Base-by-base conservation (phyloP, 805 yeast genomes). In the Blastobotrys muscicola region DNA sequence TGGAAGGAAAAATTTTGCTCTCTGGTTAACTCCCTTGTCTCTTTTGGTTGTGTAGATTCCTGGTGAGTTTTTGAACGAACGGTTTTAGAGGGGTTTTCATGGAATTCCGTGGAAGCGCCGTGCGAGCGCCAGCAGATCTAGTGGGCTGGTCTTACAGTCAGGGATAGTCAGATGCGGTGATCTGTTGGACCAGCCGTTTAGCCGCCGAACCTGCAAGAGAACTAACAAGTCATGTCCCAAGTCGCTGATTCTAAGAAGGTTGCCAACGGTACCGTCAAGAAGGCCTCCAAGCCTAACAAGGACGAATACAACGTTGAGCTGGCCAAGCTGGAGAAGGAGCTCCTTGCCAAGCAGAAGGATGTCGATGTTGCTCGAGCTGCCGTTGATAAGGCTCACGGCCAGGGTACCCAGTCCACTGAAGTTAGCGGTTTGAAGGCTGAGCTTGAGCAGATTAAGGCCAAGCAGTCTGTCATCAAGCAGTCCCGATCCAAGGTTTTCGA, bases 381-480 rank as follows among this genome's bases (percentile, higher is more conserved):
- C 11, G 54, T 57, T 45, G 58, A 58, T 43, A 33, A 42, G 32
- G 45, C 46, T 38, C 39, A 42, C 33, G 44, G 51, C 41, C 34
- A 38, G 26, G 43, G 39, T 23, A 30, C 40, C 14, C n/a, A 20
- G 38, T 26, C 43, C 13, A 49, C 42, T 36, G 70, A 69, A 50
- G 69, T 81, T 58, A 74, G 78, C 70, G 72, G 57, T 70, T 78
- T 70, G 52, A 66, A 67, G 48, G 70, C 65, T 39, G 67, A 72
- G 59, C 66, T 74, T 45, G 67, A 66, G 45, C 68, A 61, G 44
- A 62, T 74, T 50, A 69, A 69, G 57, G 66, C 64, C 52, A 64
- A 66, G 47, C 58, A 51, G 61, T 67, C 72, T 43, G 69, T 66
- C 50, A 63, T 71, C 52, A 74, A 74, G 58, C 54, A 58, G 37